Evolutionary conservation across 345 rosid species (phyloP).

Genomic region (Gossypium raimondii): DNA sequence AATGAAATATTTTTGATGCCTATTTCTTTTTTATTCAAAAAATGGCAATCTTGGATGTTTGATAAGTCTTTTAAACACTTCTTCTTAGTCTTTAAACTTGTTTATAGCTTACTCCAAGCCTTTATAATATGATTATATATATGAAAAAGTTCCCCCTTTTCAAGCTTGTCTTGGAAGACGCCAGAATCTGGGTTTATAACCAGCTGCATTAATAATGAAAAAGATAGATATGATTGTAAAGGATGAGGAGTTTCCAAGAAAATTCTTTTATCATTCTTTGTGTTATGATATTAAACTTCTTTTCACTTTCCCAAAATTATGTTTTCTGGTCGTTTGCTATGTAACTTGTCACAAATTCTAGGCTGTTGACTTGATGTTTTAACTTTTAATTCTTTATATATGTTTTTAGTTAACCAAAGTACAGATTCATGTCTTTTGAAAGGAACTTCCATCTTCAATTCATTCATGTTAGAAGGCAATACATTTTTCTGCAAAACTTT

Average conservation of each 20-base stretch:
- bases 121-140: background rate
- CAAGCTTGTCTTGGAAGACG: background rate
- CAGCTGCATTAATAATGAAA: background rate
- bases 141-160: background rate
- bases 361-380: background rate
- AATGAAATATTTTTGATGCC: background rate
- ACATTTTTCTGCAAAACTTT: background rate
- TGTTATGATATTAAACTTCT: constrained; percentile 1
- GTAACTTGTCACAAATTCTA: background rate
- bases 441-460: background rate
- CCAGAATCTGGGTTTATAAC: background rate
- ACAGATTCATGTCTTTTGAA: background rate
- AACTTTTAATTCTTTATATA: background rate
- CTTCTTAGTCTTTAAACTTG: background rate
- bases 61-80: background rate
- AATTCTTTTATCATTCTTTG: background rate
- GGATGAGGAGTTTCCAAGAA: background rate
- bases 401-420: background rate
- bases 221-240: background rate
- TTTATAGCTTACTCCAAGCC: background rate
- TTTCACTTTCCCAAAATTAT: background rate
- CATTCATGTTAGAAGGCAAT: background rate
- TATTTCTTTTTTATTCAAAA: background rate
- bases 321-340: background rate
- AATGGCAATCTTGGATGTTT: background rate